phyloP scores from a whole-genome alignment of 2,329 filamentous ascomycete species.

The Teratosphaeria pseudoeucalypti region DNA sequence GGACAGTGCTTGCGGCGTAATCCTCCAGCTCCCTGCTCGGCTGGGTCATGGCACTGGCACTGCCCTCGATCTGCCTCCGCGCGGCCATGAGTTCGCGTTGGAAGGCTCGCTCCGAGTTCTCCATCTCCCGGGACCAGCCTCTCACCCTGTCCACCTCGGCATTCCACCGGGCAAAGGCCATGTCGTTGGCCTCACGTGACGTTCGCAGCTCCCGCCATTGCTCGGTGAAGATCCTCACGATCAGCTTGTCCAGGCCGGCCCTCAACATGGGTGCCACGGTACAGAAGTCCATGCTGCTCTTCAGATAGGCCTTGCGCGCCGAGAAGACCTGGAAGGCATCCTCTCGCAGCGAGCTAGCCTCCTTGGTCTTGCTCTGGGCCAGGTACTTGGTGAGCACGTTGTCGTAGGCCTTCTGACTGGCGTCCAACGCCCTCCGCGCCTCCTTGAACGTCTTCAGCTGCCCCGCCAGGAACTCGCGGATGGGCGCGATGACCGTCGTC shows the following conservation, averaged over 20 bases:
- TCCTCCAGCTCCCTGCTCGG: conserved; percentile 89
- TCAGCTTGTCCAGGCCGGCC: conserved; percentile 69
- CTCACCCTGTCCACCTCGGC: conserved; percentile 82
- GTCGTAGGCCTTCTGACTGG: conserved; percentile 76
- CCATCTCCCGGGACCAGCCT: conserved; percentile 92
- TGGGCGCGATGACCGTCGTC: conserved; percentile 65
- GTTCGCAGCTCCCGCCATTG: conserved; percentile 78
- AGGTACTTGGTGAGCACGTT: conserved; percentile 70
- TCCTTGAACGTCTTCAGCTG: conserved; percentile 86
- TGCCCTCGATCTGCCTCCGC: conserved; percentile 71
- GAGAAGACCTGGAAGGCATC: conserved; percentile 95
- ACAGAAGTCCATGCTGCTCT: conserved; percentile 88
- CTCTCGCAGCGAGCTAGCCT: conserved; percentile 79
- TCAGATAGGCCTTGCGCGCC: conserved; percentile 79
- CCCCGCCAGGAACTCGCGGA: conserved; percentile 63
- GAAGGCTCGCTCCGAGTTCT: conserved; percentile 74
- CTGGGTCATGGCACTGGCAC: conserved; percentile 56
- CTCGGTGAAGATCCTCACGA: conserved; percentile 76
- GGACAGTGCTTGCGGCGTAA: conserved; percentile 81
- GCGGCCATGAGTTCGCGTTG: conserved; percentile 70
- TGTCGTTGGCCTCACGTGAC: conserved; percentile 54
- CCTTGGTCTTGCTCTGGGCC: conserved; percentile 81
- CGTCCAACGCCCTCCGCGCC: conserved; percentile 62
- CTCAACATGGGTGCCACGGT: conserved; percentile 78
- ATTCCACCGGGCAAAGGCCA: conserved; percentile 54